Conservation (phyloP, 2,329 filamentous ascomycete genomes). For the Epichloe baconii region DNA sequence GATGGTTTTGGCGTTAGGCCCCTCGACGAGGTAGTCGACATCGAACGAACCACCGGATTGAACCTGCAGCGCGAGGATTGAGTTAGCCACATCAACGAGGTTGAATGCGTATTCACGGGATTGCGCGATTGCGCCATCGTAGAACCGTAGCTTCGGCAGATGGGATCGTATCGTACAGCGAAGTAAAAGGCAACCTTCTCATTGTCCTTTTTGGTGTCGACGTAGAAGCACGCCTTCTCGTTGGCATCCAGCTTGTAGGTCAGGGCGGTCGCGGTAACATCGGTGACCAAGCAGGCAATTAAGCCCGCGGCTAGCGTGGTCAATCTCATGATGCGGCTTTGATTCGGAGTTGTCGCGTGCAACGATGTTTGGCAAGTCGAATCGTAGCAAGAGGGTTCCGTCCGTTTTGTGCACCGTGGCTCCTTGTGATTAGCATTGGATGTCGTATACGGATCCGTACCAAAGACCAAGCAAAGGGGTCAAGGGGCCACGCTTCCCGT, state of each 20-base stretch:
- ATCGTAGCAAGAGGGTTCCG: background rate
- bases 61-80: conserved; percentile 43
- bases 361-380: conserved; percentile 6
- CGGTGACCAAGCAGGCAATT: conserved; percentile 55
- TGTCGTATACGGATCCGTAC: no score
- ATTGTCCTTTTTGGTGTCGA: conserved; percentile 64
- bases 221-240: conserved; percentile 94
- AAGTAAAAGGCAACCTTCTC: conserved; percentile 95
- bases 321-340: conserved; percentile 47
- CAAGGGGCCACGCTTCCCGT: conserved; percentile 9
- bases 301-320: conserved; percentile 50
- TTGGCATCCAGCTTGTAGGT: conserved; percentile 85
- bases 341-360: conserved; percentile 16
- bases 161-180: conserved; percentile 34
- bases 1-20: conserved; percentile 68
- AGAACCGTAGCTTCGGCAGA: background rate
- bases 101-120: background rate
- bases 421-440: conserved; percentile 1
- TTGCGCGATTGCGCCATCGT: background rate
- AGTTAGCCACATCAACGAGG: background rate
- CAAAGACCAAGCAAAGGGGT: background rate
- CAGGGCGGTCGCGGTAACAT: conserved; percentile 74
- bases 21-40: conserved; percentile 80
- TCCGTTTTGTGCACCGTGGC: conserved; percentile 3
- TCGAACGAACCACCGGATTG: conserved; percentile 98